Evolutionary conservation across 2,329 filamentous ascomycete species (phyloP), one percentile per base, ranked within the genome.

Genomic region (Nigrograna mackinnonii): DNA sequence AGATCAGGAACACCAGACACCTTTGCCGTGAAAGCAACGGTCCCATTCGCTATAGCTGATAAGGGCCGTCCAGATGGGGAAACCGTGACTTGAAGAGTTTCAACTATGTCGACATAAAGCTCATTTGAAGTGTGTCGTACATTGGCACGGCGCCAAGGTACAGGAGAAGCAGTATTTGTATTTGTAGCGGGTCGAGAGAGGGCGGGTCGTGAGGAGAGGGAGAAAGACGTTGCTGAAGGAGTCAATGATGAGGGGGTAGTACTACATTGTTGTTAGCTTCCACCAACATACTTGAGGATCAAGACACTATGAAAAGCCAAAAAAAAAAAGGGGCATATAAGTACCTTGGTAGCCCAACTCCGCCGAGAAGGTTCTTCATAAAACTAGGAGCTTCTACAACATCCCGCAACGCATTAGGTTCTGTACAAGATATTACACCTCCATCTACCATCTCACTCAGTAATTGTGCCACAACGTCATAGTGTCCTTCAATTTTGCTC

Each of bases 121-220:
- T 99, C 94, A 69, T 97, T 99, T 41, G 89, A 95, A 4, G 92
- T 97, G 68, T 99, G 94, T 13, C 91, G 82, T 39, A 99, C 94
- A 60, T 96, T 96, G 28, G 89, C 84, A 47, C 91, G 80, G 48
- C 94, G 83, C 94, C 94, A 99, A 1, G 91, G 91, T 30, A 97
- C 82, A 2, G 83, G 44, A 64, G 78, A 52, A 62, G 73, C 44
- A 56, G 69, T 52, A 50, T 52, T 37, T 20, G 53, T 44, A 12
- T 51, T 30, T 41, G 49, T 58, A 36, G 50, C 48, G 4, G 58
- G 35, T n/a, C n/a, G 19, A 5, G 42, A 26, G 2, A 46, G 36
- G 17, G 41, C 36, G 14, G 49, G 47, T 13, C 61, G 51, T 5
- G 56, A 50, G 3, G 49, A 52, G 35, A 67, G 47, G 11, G 61